phyloP scores from a whole-genome alignment of 495 filamentous ascomycete genomes.

The Xylaria nigripes region DNA sequence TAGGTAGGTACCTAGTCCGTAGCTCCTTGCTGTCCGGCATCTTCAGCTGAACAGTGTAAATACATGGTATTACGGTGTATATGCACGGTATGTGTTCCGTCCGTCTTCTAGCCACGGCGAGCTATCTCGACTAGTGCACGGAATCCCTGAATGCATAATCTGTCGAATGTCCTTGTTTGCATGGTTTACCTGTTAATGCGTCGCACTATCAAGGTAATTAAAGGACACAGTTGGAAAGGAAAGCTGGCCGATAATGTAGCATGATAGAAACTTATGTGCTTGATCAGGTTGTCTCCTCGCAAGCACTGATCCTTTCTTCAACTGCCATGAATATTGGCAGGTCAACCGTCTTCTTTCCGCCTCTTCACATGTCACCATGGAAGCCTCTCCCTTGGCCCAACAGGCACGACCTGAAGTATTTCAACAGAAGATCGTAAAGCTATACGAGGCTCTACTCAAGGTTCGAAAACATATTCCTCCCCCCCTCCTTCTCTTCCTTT shows the following conservation, averaged over 20 bases:
- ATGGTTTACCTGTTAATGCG: background rate
- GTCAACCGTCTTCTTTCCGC: background rate
- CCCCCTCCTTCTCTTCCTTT: background rate
- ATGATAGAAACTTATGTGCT: slow-evolving; percentile 1
- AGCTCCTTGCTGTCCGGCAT: no score
- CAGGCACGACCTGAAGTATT: slow-evolving; percentile 86
- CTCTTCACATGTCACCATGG: slow-evolving; percentile 48
- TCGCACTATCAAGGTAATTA: background rate
- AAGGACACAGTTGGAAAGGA: background rate
- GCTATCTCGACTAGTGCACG: no score
- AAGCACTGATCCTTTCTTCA: background rate
- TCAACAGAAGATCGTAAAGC: slow-evolving; percentile 82
- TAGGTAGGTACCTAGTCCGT: no score
- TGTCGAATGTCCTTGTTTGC: background rate
- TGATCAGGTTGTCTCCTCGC: background rate
- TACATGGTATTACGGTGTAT: no score
- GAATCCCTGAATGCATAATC: background rate
- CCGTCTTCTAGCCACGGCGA: no score
- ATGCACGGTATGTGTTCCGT: background rate
- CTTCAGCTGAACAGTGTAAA: no score
- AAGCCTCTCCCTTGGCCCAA: slow-evolving; percentile 86
- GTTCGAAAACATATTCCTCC: slow-evolving; percentile 39
- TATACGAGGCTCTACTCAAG: slow-evolving; percentile 83
- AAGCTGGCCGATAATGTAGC: background rate
- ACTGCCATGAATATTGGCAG: slow-evolving; percentile 7